phyloP scores from a whole-genome alignment of 371 early-diverging fungal species.

The Zychaea mexicana region DNA sequence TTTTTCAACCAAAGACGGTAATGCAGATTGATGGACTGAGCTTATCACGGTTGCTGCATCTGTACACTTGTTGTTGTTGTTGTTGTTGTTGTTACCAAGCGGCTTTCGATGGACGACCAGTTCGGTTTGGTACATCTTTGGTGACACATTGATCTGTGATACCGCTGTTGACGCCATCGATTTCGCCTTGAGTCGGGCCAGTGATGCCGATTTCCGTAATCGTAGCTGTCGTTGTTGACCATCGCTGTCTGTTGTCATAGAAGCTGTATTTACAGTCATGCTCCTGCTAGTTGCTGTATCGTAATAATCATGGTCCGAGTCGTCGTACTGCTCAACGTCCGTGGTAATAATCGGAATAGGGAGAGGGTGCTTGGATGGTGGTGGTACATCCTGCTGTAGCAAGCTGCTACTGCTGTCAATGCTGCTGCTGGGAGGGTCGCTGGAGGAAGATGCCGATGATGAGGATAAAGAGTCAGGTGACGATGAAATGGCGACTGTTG shows the following conservation, averaged over 20 bases:
- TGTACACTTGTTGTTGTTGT: not conserved
- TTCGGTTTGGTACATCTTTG: conserved; percentile 14
- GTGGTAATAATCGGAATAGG: not conserved
- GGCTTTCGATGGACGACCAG: too few species aligned
- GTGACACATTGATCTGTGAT: conserved; percentile 23
- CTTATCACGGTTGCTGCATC: conserved; percentile 6
- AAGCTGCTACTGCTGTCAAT: not conserved
- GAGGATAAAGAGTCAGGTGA: not conserved
- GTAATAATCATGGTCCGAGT: not conserved
- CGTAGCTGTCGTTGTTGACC: not conserved
- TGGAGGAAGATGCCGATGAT: conserved; percentile 2
- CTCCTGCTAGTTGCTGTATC: not conserved
- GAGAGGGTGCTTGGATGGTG: not conserved
- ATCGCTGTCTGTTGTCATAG: not conserved
- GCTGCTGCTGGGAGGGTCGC: not conserved
- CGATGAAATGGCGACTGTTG: not conserved
- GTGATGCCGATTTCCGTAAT: conserved; percentile 19
- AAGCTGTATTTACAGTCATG: not conserved
- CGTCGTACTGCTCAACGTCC: not conserved
- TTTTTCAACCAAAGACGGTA: not conserved
- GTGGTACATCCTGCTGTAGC: not conserved
- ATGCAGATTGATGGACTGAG: not conserved
- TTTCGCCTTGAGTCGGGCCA: conserved; percentile 17
- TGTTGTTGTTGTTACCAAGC: not conserved
- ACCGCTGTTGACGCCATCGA: conserved; percentile 25